Evolutionary conservation across 2,329 filamentous ascomycete species (phyloP).

Genomic region (Plenodomus tracheiphilus): DNA sequence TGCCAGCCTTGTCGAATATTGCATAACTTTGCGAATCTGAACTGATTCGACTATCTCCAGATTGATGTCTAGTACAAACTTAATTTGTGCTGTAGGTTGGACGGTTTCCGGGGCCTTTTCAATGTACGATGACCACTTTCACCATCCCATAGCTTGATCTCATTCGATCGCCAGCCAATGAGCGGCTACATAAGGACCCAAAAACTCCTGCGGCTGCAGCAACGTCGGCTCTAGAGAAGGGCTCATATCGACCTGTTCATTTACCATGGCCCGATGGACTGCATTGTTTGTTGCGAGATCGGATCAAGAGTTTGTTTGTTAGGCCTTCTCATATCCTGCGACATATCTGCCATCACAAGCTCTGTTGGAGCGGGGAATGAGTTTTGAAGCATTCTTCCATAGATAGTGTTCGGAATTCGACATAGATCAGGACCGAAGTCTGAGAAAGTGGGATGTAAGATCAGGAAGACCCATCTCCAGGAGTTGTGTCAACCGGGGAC

Average conservation of each 20-base stretch:
- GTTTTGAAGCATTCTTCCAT: conserved; percentile 23
- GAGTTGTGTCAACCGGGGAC: conserved; percentile 30
- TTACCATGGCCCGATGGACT: conserved; percentile 21
- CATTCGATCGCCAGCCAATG: conserved; percentile 42
- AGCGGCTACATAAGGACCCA: conserved; percentile 33
- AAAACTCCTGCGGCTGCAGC: conserved; percentile 37
- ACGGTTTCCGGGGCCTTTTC: background rate
- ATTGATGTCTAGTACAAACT: too few species aligned
- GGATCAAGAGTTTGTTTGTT: conserved; percentile 21
- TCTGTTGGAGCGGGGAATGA: conserved; percentile 25
- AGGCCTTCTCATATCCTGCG: conserved; percentile 34
- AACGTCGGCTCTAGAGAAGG: conserved; percentile 28
- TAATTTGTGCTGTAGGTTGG: too few species aligned
- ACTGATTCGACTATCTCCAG: too few species aligned
- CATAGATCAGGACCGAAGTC: conserved; percentile 39
- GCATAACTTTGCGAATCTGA: background rate
- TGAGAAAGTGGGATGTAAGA: conserved; percentile 32
- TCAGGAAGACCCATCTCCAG: conserved; percentile 32
- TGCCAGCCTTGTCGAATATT: background rate
- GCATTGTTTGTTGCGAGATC: conserved; percentile 16
- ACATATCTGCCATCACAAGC: conserved; percentile 37
- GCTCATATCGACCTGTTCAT: conserved; percentile 14
- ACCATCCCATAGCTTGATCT: conserved; percentile 36
- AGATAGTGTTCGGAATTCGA: conserved; percentile 34
- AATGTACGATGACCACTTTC: background rate